Conservation (phyloP, 306 rosid species). For the Acacia confusa region DNA sequence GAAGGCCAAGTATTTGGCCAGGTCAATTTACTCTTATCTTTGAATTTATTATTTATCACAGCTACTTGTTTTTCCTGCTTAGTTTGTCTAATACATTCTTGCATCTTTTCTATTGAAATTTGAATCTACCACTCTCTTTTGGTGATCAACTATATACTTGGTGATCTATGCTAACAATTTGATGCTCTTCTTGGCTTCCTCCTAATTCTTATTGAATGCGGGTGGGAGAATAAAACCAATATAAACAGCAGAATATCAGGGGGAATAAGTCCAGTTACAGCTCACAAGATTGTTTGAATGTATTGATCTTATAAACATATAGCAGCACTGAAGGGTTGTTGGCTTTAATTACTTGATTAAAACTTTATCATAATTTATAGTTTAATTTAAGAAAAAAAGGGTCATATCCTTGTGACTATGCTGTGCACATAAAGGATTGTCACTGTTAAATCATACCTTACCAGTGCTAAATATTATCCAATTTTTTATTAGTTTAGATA, state of each 20-base stretch:
- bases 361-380: background rate
- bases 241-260: background rate
- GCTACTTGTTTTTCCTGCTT: background rate
- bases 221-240: background rate
- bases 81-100: constrained; percentile 3
- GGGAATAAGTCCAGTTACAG: constrained; percentile 2
- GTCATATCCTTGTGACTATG: background rate
- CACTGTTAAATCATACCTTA: background rate
- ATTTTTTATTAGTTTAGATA: background rate
- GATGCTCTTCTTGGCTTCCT: background rate
- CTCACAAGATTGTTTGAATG: background rate
- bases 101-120: constrained; percentile 7
- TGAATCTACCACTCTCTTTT: background rate
- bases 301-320: background rate
- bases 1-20: constrained; percentile 89
- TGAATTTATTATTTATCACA: background rate
- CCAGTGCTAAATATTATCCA: background rate
- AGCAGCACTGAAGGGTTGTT: background rate
- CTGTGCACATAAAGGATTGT: background rate
- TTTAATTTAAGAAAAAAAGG: background rate
- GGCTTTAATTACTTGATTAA: background rate
- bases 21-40: constrained; percentile 43
- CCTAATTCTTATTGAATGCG: background rate
- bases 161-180: background rate
- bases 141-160: background rate